These are phyloP conservation scores for Mycosphaerelloides madeirae DNA, from an alignment of 2,329 filamentous ascomycete species.

Conservation along the genomic window DNA sequence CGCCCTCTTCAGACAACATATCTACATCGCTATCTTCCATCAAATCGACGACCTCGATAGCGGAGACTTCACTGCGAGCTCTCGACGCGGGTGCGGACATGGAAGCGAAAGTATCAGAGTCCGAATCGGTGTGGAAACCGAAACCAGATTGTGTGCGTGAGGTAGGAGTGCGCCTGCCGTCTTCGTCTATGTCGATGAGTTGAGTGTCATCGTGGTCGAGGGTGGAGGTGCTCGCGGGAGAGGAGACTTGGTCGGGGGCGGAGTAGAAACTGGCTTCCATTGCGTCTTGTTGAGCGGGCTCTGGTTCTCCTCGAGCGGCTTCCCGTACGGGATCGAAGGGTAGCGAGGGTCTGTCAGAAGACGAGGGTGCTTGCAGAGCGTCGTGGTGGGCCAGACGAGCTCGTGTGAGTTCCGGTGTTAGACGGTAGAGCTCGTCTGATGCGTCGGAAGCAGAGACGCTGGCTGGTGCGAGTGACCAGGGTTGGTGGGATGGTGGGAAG, in stretches of 20 bases:
- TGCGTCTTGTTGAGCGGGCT: conserved; percentile 9
- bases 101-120: conserved; percentile 27
- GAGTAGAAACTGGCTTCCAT: conserved; percentile 30
- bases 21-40: conserved; percentile 32
- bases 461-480: conserved; percentile 6
- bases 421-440: conserved; percentile 30
- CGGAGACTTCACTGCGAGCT: conserved; percentile 19
- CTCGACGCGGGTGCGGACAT: conserved; percentile 15
- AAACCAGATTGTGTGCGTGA: conserved; percentile 22
- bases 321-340: conserved; percentile 31
- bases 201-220: conserved; percentile 14
- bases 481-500: conserved; percentile 9
- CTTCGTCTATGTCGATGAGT: conserved; percentile 21
- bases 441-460: conserved; percentile 13
- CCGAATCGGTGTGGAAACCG: conserved; percentile 23
- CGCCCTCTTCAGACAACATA: conserved; percentile 32
- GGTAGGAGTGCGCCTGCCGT: conserved; percentile 21
- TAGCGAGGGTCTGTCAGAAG: conserved; percentile 5
- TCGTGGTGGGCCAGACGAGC: conserved; percentile 27
- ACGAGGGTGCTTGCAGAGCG: conserved; percentile 13
- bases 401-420: conserved; percentile 31
- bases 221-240: conserved; percentile 14
- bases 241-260: conserved; percentile 21
- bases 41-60: conserved; percentile 29
- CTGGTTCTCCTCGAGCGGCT: conserved; percentile 19